These are phyloP conservation scores for Kregervanrija pseudodelftensis DNA, from an alignment of 805 yeast species.

Conservation along the genomic window DNA sequence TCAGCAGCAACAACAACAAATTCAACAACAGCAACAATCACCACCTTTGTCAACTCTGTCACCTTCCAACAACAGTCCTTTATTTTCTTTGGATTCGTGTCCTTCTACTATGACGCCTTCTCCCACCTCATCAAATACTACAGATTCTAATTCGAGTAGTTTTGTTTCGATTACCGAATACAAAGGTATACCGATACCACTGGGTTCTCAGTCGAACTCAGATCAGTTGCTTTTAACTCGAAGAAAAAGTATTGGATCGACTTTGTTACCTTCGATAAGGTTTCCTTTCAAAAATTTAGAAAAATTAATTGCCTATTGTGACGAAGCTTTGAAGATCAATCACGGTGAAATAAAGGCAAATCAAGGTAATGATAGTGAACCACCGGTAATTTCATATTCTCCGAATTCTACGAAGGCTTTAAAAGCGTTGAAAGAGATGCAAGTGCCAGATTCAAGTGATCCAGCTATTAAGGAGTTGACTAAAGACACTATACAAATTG, in stretches of 20 bases:
- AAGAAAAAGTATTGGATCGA: slow-evolving; percentile 35
- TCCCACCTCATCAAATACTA: slow-evolving; percentile 10
- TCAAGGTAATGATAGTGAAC: slow-evolving; percentile 17
- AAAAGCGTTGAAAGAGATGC: slow-evolving; percentile 32
- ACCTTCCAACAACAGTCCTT: slow-evolving; percentile 11
- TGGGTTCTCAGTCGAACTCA: slow-evolving; percentile 15
- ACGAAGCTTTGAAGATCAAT: slow-evolving; percentile 66
- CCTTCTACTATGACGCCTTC: not conserved
- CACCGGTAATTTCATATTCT: slow-evolving; percentile 34
- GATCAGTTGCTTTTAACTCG: slow-evolving; percentile 19
- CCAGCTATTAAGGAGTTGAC: slow-evolving; percentile 56
- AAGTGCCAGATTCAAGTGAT: slow-evolving; percentile 48
- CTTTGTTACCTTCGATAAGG: slow-evolving; percentile 32
- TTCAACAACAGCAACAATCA: slow-evolving; percentile 8
- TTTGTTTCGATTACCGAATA: slow-evolving; percentile 35
- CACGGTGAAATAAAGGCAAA: slow-evolving; percentile 49
- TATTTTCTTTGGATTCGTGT: no score
- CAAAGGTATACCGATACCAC: slow-evolving; percentile 46
- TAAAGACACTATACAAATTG: slow-evolving; percentile 57
- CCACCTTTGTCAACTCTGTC: slow-evolving; percentile 9
- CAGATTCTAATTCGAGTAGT: slow-evolving; percentile 11
- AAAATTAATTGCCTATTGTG: slow-evolving; percentile 56
- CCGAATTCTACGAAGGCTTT: slow-evolving; percentile 58
- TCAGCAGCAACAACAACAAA: slow-evolving; percentile 1
- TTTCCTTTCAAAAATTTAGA: slow-evolving; percentile 60